Evolutionary conservation across 1,139 yeast genomes (phyloP).

Genomic region (Debaryomyces udenii): DNA sequence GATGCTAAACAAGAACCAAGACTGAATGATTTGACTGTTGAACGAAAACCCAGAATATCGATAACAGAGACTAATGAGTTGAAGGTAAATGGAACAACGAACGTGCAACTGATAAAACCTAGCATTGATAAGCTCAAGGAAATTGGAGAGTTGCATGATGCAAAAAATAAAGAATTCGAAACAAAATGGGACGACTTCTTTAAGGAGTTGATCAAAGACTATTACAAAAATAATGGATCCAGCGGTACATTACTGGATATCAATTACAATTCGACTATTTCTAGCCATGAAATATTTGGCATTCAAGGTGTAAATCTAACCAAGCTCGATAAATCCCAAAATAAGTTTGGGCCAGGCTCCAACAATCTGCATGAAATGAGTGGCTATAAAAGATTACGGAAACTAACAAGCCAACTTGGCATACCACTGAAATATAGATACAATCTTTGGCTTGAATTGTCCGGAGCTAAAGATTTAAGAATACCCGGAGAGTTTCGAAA

Average conservation of each 20-base stretch:
- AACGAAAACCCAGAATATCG: slow-evolving; percentile 11
- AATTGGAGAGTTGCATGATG: slow-evolving; percentile 39
- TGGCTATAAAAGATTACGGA: slow-evolving; percentile 29
- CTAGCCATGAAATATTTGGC: slow-evolving; percentile 39
- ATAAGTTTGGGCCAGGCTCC: slow-evolving; percentile 1
- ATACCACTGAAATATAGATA: slow-evolving; percentile 54
- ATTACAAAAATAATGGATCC: slow-evolving; percentile 22
- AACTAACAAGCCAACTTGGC: slow-evolving; percentile 44
- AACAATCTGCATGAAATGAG: slow-evolving; percentile 9
- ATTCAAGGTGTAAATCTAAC: slow-evolving; percentile 35
- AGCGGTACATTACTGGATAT: not conserved
- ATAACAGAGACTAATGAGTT: slow-evolving; percentile 13
- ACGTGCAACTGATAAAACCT: slow-evolving; percentile 8
- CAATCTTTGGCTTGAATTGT: slow-evolving; percentile 56
- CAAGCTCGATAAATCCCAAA: slow-evolving; percentile 17
- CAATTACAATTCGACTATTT: not conserved
- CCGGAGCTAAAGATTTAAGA: slow-evolving; percentile 50
- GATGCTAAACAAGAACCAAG: not conserved
- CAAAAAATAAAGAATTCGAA: slow-evolving; percentile 29
- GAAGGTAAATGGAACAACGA: slow-evolving; percentile 14
- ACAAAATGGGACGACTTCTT: slow-evolving; percentile 41
- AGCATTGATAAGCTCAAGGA: slow-evolving; percentile 32
- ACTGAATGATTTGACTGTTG: slow-evolving; percentile 4
- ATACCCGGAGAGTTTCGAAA: slow-evolving; percentile 55
- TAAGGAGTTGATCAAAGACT: slow-evolving; percentile 29